A percentile compares a stretch with the other conserved stretches of the same genome.
Evolutionary conservation across 352 stramenopile species (phyloP).

Genomic region (Pythium scleroteichum): DNA sequence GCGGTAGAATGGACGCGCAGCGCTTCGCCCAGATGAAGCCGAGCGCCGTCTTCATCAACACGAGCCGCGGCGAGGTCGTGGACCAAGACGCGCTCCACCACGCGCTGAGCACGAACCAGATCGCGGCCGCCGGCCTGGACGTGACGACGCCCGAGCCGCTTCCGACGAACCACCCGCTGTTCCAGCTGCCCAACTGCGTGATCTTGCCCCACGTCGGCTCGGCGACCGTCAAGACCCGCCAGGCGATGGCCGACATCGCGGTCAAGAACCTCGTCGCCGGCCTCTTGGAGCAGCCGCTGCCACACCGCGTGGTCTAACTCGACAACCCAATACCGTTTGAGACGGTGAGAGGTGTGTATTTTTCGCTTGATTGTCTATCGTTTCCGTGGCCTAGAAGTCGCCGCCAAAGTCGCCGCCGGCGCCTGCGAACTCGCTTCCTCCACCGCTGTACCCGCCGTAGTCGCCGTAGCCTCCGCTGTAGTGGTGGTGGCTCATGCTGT

Average conservation of each 20-base stretch:
- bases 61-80: slow-evolving; percentile 88
- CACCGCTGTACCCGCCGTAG: slow-evolving; percentile 3
- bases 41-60: slow-evolving; percentile 91
- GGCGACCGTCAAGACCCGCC: slow-evolving; percentile 50
- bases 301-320: slow-evolving; percentile 37
- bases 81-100: slow-evolving; percentile 78
- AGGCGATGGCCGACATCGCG: slow-evolving; percentile 77
- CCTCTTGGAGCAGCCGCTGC: slow-evolving; percentile 40
- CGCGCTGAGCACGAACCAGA: slow-evolving; percentile 41
- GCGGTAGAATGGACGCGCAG: slow-evolving; percentile 66
- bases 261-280: slow-evolving; percentile 63
- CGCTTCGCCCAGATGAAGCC: slow-evolving; percentile 83
- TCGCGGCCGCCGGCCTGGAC: slow-evolving; percentile 76
- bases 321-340: no score
- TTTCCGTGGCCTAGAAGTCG: background rate
- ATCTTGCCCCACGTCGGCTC: slow-evolving; percentile 54
- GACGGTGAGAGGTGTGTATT: no score
- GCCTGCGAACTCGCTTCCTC: background rate
- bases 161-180: slow-evolving; percentile 70
- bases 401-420: slow-evolving; percentile 7
- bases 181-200: slow-evolving; percentile 63
- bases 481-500: slow-evolving; percentile 14
- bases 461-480: background rate
- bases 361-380: no score
- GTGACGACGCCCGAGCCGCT: slow-evolving; percentile 92